Evolutionary conservation across 2,329 filamentous ascomycete genomes (phyloP).

Genomic region (Aspergillus nomiae): DNA sequence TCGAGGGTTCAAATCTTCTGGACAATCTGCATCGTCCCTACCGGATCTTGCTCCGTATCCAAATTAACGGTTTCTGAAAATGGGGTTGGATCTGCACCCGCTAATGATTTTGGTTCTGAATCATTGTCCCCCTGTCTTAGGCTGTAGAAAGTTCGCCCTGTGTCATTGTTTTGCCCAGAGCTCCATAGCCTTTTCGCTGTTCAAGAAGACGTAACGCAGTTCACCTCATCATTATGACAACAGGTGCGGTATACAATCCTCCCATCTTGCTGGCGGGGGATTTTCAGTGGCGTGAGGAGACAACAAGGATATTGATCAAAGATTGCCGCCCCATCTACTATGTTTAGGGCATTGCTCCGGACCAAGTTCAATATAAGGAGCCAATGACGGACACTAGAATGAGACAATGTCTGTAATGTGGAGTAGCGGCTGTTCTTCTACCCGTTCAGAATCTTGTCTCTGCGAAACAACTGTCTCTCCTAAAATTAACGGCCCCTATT

Average conservation of each 20-base stretch:
- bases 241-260: not conserved
- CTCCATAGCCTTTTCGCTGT: not conserved
- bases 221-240: not conserved
- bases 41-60: not conserved
- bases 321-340: not conserved
- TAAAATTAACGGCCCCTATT: not conserved
- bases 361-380: not conserved
- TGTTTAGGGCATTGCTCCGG: slow-evolving; percentile 4
- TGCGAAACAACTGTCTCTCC: slow-evolving; percentile 1
- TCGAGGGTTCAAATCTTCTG: not conserved
- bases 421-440: not conserved
- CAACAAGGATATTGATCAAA: not conserved
- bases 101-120: not conserved
- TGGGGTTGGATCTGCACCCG: not conserved
- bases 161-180: not conserved
- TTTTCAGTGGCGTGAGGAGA: not conserved
- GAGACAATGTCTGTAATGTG: slow-evolving; percentile 12
- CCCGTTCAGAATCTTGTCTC: not conserved
- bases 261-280: not conserved
- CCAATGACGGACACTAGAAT: not conserved
- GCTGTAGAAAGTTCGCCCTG: not conserved
- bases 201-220: not conserved
- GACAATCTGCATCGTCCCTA: not conserved
- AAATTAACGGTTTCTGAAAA: not conserved
- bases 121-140: not conserved